Percentiles rank a stretch among this genome's conserved stretches.
phyloP scores from a whole-genome alignment of 2,329 filamentous ascomycete genomes.

The Pseudogymnoascus sp. region DNA sequence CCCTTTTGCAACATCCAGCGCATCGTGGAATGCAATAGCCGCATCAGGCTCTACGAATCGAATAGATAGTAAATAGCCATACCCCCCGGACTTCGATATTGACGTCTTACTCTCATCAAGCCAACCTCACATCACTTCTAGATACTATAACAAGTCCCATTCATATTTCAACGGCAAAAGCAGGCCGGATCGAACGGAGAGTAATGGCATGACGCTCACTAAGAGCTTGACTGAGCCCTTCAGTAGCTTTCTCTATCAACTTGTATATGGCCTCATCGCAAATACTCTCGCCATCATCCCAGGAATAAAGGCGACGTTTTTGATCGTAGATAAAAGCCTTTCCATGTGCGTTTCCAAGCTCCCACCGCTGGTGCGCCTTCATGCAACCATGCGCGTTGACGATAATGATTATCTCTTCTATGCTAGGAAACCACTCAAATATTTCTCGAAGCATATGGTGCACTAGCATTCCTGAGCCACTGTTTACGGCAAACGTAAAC shows the following conservation, averaged over 20 bases:
- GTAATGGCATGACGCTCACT: neutral
- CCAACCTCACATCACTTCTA: neutral
- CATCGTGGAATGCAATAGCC: no score
- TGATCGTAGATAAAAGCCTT: neutral
- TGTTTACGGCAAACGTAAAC: neutral
- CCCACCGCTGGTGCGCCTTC: neutral
- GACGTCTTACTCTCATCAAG: neutral
- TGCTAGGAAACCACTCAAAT: neutral
- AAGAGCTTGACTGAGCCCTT: neutral
- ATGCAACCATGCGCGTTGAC: neutral
- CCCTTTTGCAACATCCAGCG: no score
- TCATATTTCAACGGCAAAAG: neutral
- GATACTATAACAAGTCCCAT: neutral
- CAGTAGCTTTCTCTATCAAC: neutral
- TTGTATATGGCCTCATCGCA: neutral
- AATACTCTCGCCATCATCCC: neutral
- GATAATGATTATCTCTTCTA: neutral
- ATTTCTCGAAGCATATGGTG: neutral
- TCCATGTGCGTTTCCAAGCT: neutral
- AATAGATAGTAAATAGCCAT: no score
- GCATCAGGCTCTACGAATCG: no score
- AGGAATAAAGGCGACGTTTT: neutral
- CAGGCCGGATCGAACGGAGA: neutral
- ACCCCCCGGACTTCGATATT: neutral
- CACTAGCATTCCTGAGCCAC: no score